phyloP scores from a whole-genome alignment of 2,329 filamentous ascomycete genomes.

The Zasmidium angulare region DNA sequence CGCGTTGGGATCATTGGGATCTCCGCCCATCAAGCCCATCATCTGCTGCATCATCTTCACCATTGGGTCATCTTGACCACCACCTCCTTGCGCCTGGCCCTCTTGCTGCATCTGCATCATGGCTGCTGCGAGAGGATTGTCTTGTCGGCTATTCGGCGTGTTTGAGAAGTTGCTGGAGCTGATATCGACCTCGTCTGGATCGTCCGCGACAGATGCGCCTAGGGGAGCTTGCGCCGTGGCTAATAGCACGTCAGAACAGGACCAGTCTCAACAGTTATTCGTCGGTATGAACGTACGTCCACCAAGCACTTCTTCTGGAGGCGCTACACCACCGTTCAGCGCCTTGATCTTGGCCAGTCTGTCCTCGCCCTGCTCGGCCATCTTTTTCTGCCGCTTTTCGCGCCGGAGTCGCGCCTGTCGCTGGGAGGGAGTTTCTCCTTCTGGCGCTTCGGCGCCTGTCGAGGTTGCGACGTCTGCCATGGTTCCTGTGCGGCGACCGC shows the following conservation, averaged over 20 bases:
- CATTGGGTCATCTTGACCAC: constrained; percentile 60
- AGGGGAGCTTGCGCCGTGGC: constrained; percentile 31
- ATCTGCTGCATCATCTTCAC: constrained; percentile 72
- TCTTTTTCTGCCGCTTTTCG: constrained; percentile 76
- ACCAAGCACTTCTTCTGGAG: constrained; percentile 33
- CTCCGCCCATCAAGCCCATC: constrained; percentile 33
- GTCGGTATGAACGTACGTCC: constrained; percentile 19
- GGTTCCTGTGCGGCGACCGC: neutral
- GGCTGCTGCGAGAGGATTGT: constrained; percentile 30
- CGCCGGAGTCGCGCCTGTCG: constrained; percentile 71
- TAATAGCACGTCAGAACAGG: constrained; percentile 16
- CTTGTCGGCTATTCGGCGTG: constrained; percentile 12
- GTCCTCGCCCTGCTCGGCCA: constrained; percentile 67
- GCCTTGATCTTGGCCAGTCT: constrained; percentile 75
- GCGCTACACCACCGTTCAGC: constrained; percentile 52
- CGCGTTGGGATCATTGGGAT: constrained; percentile 39
- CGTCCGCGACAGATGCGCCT: constrained; percentile 47
- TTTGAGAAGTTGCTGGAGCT: constrained; percentile 20
- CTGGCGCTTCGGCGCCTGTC: constrained; percentile 24
- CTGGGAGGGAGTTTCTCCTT: constrained; percentile 45
- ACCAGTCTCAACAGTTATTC: neutral
- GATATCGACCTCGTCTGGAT: constrained; percentile 75
- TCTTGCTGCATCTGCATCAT: constrained; percentile 33
- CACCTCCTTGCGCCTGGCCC: constrained; percentile 11
- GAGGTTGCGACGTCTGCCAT: constrained; percentile 32